These are phyloP conservation scores for Cordia subcordata DNA, from an alignment of 257 asterid species.

Conservation along the genomic window DNA sequence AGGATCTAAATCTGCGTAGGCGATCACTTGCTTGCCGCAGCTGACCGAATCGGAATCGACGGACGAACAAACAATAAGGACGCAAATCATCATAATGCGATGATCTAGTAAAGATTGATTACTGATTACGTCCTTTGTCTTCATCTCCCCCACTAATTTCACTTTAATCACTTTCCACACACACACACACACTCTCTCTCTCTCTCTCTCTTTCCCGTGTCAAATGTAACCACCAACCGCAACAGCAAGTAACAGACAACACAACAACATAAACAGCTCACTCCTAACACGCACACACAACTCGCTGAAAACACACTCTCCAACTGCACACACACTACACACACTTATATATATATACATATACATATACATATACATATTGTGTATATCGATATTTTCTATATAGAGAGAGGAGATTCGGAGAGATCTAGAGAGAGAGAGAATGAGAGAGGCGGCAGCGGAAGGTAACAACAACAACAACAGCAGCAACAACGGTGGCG, in stretches of 20 bases:
- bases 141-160: conserved; percentile 31
- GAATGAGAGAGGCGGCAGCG: background rate
- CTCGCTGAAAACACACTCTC: background rate
- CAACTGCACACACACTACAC: conserved; percentile 6
- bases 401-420: conserved; percentile 21
- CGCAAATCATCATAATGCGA: too few species aligned
- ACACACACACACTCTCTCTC: too few species aligned
- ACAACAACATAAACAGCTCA: conserved; percentile 16
- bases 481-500: background rate
- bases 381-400: background rate
- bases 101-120: too few species aligned
- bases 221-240: conserved; percentile 40
- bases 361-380: too few species aligned
- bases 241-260: background rate
- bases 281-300: too few species aligned
- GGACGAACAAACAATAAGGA: too few species aligned
- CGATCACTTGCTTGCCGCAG: too few species aligned
- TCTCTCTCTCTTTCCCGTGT: background rate
- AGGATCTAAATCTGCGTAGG: too few species aligned
- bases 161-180: too few species aligned
- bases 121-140: conserved; percentile 28
- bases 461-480: background rate
- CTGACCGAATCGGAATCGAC: too few species aligned
- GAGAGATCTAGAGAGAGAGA: conserved; percentile 36
- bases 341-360: conserved; percentile 6